Conservation (phyloP, 2,329 filamentous ascomycete species). For the Rutstroemia sp. region DNA sequence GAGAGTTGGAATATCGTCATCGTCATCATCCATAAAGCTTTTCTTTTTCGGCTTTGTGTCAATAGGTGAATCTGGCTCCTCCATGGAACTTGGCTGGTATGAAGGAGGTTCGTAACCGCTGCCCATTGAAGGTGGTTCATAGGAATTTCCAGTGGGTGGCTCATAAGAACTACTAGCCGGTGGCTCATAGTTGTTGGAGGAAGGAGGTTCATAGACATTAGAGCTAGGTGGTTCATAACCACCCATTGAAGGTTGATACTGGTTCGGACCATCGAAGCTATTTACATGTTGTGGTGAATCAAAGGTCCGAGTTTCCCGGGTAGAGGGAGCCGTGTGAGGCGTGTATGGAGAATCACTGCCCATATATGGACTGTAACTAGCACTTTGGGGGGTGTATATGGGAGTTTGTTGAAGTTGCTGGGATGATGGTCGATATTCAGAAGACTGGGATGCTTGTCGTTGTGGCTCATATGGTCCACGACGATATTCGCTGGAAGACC, state of each 20-base stretch:
- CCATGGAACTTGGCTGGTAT: constrained; percentile 45
- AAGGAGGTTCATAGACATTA: constrained; percentile 33
- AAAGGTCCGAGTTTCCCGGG: neutral
- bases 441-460: constrained; percentile 33
- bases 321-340: neutral
- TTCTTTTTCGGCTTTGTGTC: constrained; percentile 55
- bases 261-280: constrained; percentile 13
- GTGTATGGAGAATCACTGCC: constrained; percentile 9
- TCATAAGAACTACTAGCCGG: constrained; percentile 20
- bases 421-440: constrained; percentile 31
- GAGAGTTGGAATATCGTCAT: constrained; percentile 54
- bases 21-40: constrained; percentile 77
- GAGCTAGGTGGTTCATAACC: constrained; percentile 11
- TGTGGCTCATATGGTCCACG: constrained; percentile 36
- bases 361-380: constrained; percentile 16
- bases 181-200: constrained; percentile 21
- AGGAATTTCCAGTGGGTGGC: constrained; percentile 15
- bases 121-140: constrained; percentile 29
- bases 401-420: constrained; percentile 25
- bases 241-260: constrained; percentile 10
- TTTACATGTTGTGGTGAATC: constrained; percentile 18
- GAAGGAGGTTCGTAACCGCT: constrained; percentile 37
- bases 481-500: constrained; percentile 37
- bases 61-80: constrained; percentile 33
- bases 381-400: constrained; percentile 19